Conservation (phyloP, 306 rosid genomes). For the Vigna trinervia region DNA sequence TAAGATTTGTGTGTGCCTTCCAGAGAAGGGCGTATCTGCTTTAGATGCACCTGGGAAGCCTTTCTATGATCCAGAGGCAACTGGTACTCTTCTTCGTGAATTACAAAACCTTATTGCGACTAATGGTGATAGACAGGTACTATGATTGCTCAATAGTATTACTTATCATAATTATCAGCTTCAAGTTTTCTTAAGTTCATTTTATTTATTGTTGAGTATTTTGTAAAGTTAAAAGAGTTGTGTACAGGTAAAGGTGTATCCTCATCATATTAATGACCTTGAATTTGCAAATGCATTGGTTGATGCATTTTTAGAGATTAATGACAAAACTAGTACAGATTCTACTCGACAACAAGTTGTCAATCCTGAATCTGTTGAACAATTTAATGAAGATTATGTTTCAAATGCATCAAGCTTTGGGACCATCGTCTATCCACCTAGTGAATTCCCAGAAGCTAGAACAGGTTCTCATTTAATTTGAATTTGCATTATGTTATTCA, state of each 20-base stretch:
- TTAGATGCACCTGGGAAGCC: constrained; percentile 86
- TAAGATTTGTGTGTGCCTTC: constrained; percentile 78
- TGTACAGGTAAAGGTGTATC: constrained; percentile 74
- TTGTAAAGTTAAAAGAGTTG: constrained; percentile 24
- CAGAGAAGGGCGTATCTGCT: constrained; percentile 89
- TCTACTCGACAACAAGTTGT: constrained; percentile 48
- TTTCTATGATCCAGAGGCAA: constrained; percentile 77
- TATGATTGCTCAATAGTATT: constrained; percentile 24
- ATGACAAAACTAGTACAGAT: constrained; percentile 46
- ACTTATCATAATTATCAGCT: constrained; percentile 8
- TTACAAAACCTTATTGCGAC: constrained; percentile 65
- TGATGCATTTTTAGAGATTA: constrained; percentile 77
- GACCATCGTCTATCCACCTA: constrained; percentile 57
- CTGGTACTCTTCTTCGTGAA: constrained; percentile 70
- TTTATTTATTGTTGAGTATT: constrained; percentile 20
- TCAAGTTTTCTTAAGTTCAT: constrained; percentile 26
- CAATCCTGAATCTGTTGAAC: constrained; percentile 48
- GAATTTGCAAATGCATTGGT: constrained; percentile 84
- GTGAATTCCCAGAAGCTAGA: constrained; percentile 84
- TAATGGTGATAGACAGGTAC: constrained; percentile 71
- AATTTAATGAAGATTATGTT: constrained; percentile 45
- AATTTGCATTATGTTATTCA: constrained; percentile 30
- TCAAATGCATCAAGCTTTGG: constrained; percentile 48
- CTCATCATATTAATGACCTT: constrained; percentile 82
- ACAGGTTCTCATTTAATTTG: constrained; percentile 64